Conservation (phyloP, 345 rosid species). For the Carallia pectinifolia region DNA sequence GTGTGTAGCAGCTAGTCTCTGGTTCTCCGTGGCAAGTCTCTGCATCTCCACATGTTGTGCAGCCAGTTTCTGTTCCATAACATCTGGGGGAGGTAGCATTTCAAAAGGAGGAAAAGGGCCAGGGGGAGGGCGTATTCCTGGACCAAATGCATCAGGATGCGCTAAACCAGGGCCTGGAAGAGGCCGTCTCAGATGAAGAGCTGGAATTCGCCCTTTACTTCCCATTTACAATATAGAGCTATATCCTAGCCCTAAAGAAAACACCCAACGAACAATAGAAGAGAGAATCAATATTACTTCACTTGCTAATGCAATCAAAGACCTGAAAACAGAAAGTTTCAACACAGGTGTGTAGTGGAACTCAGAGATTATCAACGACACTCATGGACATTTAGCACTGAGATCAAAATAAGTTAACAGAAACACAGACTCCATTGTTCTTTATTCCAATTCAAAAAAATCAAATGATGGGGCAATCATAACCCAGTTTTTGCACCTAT, state of each 20-base stretch:
- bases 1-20: constrained; percentile 78
- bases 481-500: no score
- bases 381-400: no score
- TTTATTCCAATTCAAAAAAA: no score
- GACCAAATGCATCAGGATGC: constrained; percentile 57
- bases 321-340: no score
- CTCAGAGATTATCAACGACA: no score
- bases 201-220: constrained; percentile 79
- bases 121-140: constrained; percentile 45
- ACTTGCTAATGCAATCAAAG: no score
- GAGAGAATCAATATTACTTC: background rate
- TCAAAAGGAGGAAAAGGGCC: constrained; percentile 57
- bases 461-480: no score
- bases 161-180: constrained; percentile 55
- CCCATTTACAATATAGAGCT: constrained; percentile 49
- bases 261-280: background rate
- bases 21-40: constrained; percentile 83
- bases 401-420: no score
- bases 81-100: constrained; percentile 76
- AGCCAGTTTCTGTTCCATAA: constrained; percentile 86
- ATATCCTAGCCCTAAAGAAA: constrained; percentile 5
- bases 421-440: no score
- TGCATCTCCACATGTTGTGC: constrained; percentile 86
- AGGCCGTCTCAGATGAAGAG: constrained; percentile 65
- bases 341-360: no score